These are phyloP conservation scores for Penicillium diatomitis DNA, from an alignment of 495 filamentous ascomycete species.

Conservation along the genomic window DNA sequence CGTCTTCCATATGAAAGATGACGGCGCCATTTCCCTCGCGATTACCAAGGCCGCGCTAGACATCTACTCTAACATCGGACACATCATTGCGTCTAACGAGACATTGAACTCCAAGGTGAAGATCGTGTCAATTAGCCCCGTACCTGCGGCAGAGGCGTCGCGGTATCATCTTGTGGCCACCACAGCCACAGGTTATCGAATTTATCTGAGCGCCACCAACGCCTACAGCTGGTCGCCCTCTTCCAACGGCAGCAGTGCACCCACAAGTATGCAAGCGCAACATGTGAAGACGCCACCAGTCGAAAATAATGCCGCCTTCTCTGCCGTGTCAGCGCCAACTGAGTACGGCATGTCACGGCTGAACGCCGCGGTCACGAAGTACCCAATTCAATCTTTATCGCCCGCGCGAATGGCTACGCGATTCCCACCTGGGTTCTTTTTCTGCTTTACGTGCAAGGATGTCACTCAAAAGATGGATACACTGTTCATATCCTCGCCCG, in stretches of 20 bases:
- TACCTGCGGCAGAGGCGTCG: slow-evolving; percentile 69
- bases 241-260: slow-evolving; percentile 48
- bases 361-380: slow-evolving; percentile 18
- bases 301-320: slow-evolving; percentile 17
- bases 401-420: slow-evolving; percentile 50
- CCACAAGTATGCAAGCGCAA: slow-evolving; percentile 93
- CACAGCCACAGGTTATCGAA: slow-evolving; percentile 80
- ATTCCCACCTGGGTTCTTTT: slow-evolving; percentile 83
- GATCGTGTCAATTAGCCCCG: slow-evolving; percentile 77
- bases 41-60: slow-evolving; percentile 47
- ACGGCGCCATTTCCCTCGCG: slow-evolving; percentile 40
- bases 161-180: slow-evolving; percentile 84
- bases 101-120: slow-evolving; percentile 56
- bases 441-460: slow-evolving; percentile 61
- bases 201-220: slow-evolving; percentile 85
- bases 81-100: slow-evolving; percentile 62
- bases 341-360: slow-evolving; percentile 16
- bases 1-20: slow-evolving; percentile 66
- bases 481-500: slow-evolving; percentile 79
- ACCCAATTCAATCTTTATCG: slow-evolving; percentile 38
- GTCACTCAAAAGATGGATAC: slow-evolving; percentile 44
- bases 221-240: slow-evolving; percentile 56
- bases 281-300: slow-evolving; percentile 87
- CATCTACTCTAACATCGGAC: slow-evolving; percentile 60
- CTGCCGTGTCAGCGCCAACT: not conserved